Evolutionary conservation across 371 early-diverging fungal species (phyloP), one percentile per base, ranked within the genome.

Genomic region (Actinomortierella wolfii): DNA sequence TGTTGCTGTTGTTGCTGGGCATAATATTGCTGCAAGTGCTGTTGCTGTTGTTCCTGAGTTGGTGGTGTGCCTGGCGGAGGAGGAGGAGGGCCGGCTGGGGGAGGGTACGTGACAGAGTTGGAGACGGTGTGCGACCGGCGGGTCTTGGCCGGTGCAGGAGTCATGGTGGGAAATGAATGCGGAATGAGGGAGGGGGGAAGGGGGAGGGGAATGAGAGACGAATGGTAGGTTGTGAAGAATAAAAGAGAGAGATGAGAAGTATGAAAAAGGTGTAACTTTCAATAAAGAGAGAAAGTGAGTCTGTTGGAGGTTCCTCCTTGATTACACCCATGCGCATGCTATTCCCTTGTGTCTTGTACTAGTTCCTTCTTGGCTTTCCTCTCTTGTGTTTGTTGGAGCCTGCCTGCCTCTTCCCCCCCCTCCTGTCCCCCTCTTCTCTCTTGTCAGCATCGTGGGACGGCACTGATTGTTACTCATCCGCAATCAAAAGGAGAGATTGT

Each of bases 121-220:
- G 59, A 49, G 45, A 73, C 47, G 40, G 67, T 61, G 7, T 52
- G 51, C 9, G 68, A 62, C 56, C 63, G 39, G 45, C 50, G 62
- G 11, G 55, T 51, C 42, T 56, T 65, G 47, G 51, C 43, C 21
- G 52, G 45, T 29, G 62, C 44, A 25, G 62, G 45, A 9, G 61
- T 28, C 58, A 59, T 66, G 42, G 25, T 44, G 51, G 28, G 1
- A n/a, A 51, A 39, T 18, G 52, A 6, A 40, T 15, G 43, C 18
- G 56, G n/a, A n/a, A n/a, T n/a, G 34, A 34, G 34, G 34, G 34
- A 6, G 34, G 34, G 34, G 34, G 4, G 34, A 11, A 34, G 34
- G 34, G 34, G 34, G 34, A 11, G 34, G 34, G 7, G 34, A 11
- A 11, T 34, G 34, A 11, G 34, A 34, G 7, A 11, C 4, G 34